Base-by-base conservation (phyloP, 1,284 basidiomycete genomes). In the Dichomitus squalens region DNA sequence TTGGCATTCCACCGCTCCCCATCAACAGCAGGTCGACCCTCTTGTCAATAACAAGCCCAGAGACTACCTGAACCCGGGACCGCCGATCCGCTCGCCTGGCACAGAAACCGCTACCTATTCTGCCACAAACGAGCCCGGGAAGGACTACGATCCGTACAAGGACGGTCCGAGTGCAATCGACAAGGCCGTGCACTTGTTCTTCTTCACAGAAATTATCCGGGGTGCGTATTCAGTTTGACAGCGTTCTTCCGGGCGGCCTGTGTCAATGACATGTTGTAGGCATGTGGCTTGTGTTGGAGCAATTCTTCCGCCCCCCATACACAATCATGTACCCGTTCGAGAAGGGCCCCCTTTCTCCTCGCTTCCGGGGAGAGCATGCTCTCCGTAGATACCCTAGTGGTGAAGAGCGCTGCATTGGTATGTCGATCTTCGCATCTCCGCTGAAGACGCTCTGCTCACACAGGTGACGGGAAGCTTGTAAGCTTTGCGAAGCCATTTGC, bases 361-460 rank as follows among this genome's bases (percentile, higher is more conserved):
- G 97, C 63, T 99, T 99, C 85, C 89, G 97, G 73, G 97, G 97
- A 57, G 97, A 99, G 77, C 97, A 99, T 75, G 97, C 97, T n/a
- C 79, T 99, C 64, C 87, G 97, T 59, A 83, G 97, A 70, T 99
- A 99, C 77, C 95, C 97, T 18, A 96, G 92, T 63, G 97, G 97
- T 36, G 97, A 99, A 80, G 97, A 99, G 76, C 87, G 97, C 53
- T 99, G 97, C 78, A 99, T 99, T 64, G 95, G 95, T 95, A 66
- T 67, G 82, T 75, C 41, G 41, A 43, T 57, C 14, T 54, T 34
- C 43, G 23, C 29, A 25, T 25, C 40, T 52, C 47, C 23, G 25
- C 21, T 60, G 27, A 33, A 55, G 47, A 35, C 29, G 11, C 21
- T 29, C 40, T 5, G 29, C 39, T 49, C 48, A 49, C 48, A 38